Evolutionary conservation across 140 eudicot species (phyloP).

Genomic region (Cichorium intybus): DNA sequence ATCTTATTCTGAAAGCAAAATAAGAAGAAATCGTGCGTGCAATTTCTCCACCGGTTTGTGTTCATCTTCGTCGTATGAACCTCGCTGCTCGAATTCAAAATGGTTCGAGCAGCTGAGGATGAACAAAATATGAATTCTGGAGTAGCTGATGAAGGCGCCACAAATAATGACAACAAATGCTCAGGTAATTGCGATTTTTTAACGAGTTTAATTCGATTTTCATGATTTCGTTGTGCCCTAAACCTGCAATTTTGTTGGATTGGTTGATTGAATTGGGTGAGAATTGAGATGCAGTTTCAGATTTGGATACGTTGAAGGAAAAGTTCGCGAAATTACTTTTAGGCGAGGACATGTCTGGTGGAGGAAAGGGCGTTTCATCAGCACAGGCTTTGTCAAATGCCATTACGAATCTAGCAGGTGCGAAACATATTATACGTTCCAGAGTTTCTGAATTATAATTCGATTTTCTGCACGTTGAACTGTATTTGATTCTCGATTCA

Average conservation of each 20-base stretch:
- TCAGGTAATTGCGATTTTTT: constrained; percentile 16
- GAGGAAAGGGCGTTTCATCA: constrained; percentile 87
- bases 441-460: neutral
- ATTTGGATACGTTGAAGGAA: constrained; percentile 74
- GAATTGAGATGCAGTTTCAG: constrained; percentile 19
- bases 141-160: constrained; percentile 31
- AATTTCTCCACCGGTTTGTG: constrained; percentile 17
- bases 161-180: constrained; percentile 20
- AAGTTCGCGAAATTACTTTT: constrained; percentile 79
- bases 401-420: constrained; percentile 86
- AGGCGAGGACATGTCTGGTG: constrained; percentile 96
- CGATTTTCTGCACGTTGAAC: neutral
- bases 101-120: constrained; percentile 69
- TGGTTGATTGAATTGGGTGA: constrained; percentile 1
- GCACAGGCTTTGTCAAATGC: constrained; percentile 84
- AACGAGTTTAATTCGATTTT: neutral
- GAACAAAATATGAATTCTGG: constrained; percentile 32
- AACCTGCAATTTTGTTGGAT: constrained; percentile 2
- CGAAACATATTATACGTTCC: neutral
- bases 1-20: neutral
- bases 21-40: neutral
- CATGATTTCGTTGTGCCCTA: neutral
- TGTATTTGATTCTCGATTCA: neutral
- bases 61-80: constrained; percentile 15
- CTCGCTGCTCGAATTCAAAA: constrained; percentile 46